These are phyloP conservation scores for Xylaria cubensis DNA, from an alignment of 495 filamentous ascomycete species.

Conservation along the genomic window DNA sequence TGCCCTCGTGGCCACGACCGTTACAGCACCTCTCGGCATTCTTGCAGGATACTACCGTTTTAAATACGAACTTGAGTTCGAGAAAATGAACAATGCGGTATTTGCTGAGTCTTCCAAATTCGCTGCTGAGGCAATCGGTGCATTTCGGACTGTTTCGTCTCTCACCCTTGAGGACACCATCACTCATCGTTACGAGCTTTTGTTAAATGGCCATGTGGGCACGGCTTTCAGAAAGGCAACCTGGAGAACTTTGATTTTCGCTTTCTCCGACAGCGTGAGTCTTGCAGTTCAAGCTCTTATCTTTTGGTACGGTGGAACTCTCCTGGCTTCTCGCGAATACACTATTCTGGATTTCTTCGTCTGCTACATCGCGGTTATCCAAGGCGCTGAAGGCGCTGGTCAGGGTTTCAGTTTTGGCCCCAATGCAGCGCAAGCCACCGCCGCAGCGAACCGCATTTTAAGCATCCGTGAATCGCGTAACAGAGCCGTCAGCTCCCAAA, in stretches of 20 bases:
- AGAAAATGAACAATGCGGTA: constrained; percentile 60
- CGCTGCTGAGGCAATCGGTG: constrained; percentile 65
- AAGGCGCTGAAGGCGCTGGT: constrained; percentile 54
- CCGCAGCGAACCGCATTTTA: constrained; percentile 54
- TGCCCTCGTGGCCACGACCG: constrained; percentile 55
- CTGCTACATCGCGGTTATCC: constrained; percentile 57
- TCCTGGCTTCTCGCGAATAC: constrained; percentile 49
- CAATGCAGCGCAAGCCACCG: constrained; percentile 56
- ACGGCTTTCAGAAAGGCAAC: constrained; percentile 52
- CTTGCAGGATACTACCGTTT: constrained; percentile 59
- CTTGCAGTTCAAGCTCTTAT: constrained; percentile 56
- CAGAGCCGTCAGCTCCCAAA: constrained; percentile 22
- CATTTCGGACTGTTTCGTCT: constrained; percentile 63
- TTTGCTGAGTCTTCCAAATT: constrained; percentile 66
- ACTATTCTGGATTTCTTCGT: constrained; percentile 47
- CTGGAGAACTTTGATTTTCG: constrained; percentile 53
- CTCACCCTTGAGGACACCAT: constrained; percentile 64
- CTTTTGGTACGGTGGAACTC: constrained; percentile 57
- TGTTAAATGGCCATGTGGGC: constrained; percentile 48
- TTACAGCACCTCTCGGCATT: constrained; percentile 57
- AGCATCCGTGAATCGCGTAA: constrained; percentile 46
- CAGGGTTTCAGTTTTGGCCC: constrained; percentile 56
- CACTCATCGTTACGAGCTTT: constrained; percentile 48
- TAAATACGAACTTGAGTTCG: constrained; percentile 62
- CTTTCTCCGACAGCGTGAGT: constrained; percentile 51